phyloP scores from a whole-genome alignment of 148 eudicot species.

The Silene uniflora region DNA sequence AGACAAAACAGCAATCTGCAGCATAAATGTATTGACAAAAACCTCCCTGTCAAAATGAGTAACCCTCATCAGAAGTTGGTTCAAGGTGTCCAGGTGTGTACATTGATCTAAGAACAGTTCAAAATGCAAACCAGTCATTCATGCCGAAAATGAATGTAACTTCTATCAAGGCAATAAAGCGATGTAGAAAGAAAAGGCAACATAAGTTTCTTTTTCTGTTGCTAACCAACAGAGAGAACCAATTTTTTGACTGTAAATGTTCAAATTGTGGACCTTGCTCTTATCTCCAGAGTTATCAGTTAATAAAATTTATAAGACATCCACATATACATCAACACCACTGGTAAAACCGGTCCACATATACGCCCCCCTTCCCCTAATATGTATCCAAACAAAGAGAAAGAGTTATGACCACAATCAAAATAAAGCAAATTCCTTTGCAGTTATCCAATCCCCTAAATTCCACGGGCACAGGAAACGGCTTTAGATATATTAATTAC shows the following conservation, averaged over 20 bases:
- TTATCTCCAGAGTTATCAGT: background rate
- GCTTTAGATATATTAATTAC: background rate
- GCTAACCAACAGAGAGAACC: background rate
- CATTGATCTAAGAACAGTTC: background rate
- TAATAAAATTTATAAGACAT: background rate
- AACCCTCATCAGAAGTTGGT: slow-evolving; percentile 9
- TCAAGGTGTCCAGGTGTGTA: background rate
- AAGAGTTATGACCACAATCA: background rate
- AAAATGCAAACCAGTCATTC: background rate
- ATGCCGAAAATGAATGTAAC: background rate
- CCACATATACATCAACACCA: background rate
- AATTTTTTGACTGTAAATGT: background rate
- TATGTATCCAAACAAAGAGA: background rate
- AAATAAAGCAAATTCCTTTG: background rate
- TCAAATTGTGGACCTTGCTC: background rate
- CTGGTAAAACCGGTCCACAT: background rate
- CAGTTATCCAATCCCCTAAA: background rate
- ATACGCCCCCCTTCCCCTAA: too few species aligned
- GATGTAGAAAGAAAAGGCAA: background rate
- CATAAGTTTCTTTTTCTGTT: background rate
- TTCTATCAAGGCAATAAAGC: background rate
- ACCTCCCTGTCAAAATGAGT: slow-evolving; percentile 61
- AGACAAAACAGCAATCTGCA: slow-evolving; percentile 75
- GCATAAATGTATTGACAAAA: slow-evolving; percentile 88
- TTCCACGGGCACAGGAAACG: background rate